phyloP scores from a whole-genome alignment of 2,329 filamentous ascomycete species.

The Cladosporium sp. region DNA sequence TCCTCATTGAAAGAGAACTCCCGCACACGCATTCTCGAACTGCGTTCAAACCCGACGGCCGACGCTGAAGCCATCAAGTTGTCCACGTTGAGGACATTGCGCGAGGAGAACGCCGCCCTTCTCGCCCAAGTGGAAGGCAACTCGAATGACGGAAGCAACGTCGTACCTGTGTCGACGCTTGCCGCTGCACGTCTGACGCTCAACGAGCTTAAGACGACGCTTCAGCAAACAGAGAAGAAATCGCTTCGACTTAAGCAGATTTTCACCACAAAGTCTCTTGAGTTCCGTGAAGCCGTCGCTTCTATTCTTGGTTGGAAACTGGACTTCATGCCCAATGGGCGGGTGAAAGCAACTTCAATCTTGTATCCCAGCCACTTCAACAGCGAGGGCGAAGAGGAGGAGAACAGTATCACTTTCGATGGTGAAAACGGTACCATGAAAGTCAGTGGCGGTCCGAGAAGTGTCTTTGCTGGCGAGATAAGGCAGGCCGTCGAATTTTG shows the following conservation, averaged over 20 bases:
- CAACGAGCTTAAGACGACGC: constrained; percentile 45
- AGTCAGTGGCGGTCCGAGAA: constrained; percentile 82
- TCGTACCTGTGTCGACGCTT: constrained; percentile 71
- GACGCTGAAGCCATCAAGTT: constrained; percentile 79
- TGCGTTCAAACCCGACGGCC: constrained; percentile 88
- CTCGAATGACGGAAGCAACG: constrained; percentile 42
- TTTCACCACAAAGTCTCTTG: constrained; percentile 81
- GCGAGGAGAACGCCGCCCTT: constrained; percentile 77
- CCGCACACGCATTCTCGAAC: constrained; percentile 73
- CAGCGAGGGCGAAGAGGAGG: constrained; percentile 43
- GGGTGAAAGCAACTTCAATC: constrained; percentile 82
- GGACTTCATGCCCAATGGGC: constrained; percentile 94
- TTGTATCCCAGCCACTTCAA: constrained; percentile 56
- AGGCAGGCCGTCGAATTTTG: constrained; percentile 85
- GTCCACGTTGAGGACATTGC: constrained; percentile 67
- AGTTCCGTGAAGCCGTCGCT: constrained; percentile 93
- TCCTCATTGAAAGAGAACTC: constrained; percentile 59
- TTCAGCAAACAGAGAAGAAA: constrained; percentile 68
- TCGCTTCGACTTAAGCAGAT: constrained; percentile 84
- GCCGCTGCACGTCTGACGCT: constrained; percentile 70
- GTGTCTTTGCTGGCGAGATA: constrained; percentile 79
- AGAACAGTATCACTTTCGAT: constrained; percentile 70
- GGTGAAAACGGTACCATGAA: constrained; percentile 97
- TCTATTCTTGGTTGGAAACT: constrained; percentile 90
- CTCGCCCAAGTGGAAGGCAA: constrained; percentile 59